A percentile compares a stretch with the other conserved stretches of the same genome.
phyloP scores from a whole-genome alignment of 2,329 filamentous ascomycete genomes.

The Penicillium paneum region DNA sequence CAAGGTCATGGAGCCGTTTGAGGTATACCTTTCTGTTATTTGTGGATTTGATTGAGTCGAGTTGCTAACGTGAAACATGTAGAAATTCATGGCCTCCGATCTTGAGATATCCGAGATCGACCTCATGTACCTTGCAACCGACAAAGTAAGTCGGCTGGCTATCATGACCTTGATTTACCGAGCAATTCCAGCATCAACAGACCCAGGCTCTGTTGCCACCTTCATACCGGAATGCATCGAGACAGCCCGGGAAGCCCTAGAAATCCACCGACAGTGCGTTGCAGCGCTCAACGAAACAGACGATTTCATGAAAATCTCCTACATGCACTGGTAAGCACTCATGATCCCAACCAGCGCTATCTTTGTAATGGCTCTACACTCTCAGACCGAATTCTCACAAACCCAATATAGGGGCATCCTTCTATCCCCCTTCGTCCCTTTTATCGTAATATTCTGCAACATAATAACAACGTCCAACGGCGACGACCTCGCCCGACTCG shows the following conservation, averaged over 20 bases:
- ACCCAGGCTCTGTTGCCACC: slow-evolving; percentile 21
- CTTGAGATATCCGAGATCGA: slow-evolving; percentile 26
- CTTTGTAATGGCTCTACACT: neutral
- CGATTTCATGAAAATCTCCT: slow-evolving; percentile 30
- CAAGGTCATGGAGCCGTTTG: slow-evolving; percentile 30
- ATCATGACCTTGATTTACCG: slow-evolving; percentile 42
- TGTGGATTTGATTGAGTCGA: neutral
- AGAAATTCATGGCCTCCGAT: slow-evolving; percentile 10
- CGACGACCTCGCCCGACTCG: slow-evolving; percentile 54
- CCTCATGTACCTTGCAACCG: slow-evolving; percentile 28
- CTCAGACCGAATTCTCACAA: neutral
- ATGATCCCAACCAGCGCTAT: neutral
- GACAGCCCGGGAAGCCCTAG: slow-evolving; percentile 36
- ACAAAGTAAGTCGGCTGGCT: slow-evolving; percentile 37
- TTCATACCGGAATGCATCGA: slow-evolving; percentile 39
- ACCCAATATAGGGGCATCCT: slow-evolving; percentile 34
- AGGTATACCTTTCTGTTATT: slow-evolving; percentile 16
- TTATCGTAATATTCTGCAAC: slow-evolving; percentile 50
- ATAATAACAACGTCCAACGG: slow-evolving; percentile 52
- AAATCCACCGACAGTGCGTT: slow-evolving; percentile 33
- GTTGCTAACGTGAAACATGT: neutral
- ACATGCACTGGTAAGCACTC: slow-evolving; percentile 35
- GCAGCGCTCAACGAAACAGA: slow-evolving; percentile 25
- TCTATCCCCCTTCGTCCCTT: slow-evolving; percentile 49
- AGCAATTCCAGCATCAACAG: slow-evolving; percentile 34